These are phyloP conservation scores for Isabelozyma pseudorhagii DNA, from an alignment of 805 yeast genomes.

Conservation along the genomic window DNA sequence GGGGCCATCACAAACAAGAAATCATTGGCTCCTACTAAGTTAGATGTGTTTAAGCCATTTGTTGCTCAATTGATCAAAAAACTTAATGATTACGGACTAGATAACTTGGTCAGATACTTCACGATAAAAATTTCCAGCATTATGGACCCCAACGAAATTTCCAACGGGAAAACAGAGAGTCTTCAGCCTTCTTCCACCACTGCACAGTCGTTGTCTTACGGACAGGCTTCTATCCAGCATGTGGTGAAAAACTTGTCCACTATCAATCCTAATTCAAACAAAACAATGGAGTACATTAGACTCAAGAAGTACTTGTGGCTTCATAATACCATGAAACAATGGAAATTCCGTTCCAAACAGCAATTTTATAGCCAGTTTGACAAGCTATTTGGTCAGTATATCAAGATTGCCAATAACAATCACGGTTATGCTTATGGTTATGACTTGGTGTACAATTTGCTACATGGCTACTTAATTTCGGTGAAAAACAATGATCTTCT, in stretches of 20 bases:
- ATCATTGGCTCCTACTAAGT: conserved; percentile 1
- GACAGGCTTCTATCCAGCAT: background rate
- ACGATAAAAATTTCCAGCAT: conserved; percentile 6
- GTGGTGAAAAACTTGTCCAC: conserved; percentile 2
- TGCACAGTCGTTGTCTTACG: background rate
- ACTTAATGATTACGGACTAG: conserved; percentile 7
- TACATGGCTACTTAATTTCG: conserved; percentile 5
- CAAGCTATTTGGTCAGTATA: background rate
- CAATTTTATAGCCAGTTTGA: conserved; percentile 8
- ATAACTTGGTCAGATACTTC: conserved; percentile 11
- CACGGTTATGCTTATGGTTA: background rate
- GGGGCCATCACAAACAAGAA: conserved; percentile 5
- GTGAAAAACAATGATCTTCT: background rate
- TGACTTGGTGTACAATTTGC: background rate
- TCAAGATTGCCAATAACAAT: background rate
- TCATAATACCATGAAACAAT: conserved; percentile 16
- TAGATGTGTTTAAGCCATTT: conserved; percentile 5
- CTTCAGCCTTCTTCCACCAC: background rate
- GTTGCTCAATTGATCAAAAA: conserved; percentile 3
- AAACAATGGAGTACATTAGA: conserved; percentile 1
- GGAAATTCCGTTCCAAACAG: conserved; percentile 16
- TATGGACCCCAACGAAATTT: background rate
- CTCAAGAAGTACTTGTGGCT: conserved; percentile 29
- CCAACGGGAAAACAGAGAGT: background rate
- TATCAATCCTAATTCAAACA: conserved; percentile 2